Base-by-base conservation (phyloP, 2,329 filamentous ascomycete genomes). In the Diaporthe ilicicola region DNA sequence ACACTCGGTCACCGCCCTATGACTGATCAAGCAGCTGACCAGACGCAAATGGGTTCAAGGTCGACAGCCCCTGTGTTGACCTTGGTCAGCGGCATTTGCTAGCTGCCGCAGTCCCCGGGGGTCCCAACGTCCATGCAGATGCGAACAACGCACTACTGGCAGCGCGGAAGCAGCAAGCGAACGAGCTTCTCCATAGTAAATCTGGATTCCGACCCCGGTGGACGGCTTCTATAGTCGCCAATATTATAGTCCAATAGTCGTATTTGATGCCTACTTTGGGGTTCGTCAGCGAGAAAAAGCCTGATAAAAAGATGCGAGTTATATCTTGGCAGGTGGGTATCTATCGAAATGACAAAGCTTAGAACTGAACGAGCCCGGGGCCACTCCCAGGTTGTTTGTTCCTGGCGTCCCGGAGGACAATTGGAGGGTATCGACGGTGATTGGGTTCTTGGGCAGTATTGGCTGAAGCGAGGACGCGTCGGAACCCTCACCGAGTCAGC, bases 401-500 rank as follows among this genome's bases (percentile, higher is more conserved):
- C 42, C 59, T 62, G 15, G 56, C 34, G 39, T 17, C 27, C 56
- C 22, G 12, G 39, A n/a, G 27, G 13, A 46, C 39, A 6, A 55
- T 24, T 13, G 42, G 19, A 42, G 27, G 50, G 29, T 50, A n/a
- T 24, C 50, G 29, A 27, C 44, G 29, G 34, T 64, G 29, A 50
- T 64, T 50, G 29, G 59, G 37, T 44, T 27, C 56, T 24, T 9
- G 48, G n/a, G 42, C 42, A 37, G 29, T 19, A 50, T 37, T 32
- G 7, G 67, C 24, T 17, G n/a, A 9, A 46, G 27, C 22, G 59
- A 61, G 24, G 54, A 53, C 53, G 65, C 62, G 17, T 44, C 69
- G 69, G 69, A 53, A 42, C 19, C 29, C n/a, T 32, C 12, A 70
- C 62, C 54, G 53, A 59, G 54, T 68, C 53, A 54, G 62, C 42